These are phyloP conservation scores for Nannizziopsis arthrosporioides DNA, from an alignment of 2,329 filamentous ascomycete species.

Conservation along the genomic window DNA sequence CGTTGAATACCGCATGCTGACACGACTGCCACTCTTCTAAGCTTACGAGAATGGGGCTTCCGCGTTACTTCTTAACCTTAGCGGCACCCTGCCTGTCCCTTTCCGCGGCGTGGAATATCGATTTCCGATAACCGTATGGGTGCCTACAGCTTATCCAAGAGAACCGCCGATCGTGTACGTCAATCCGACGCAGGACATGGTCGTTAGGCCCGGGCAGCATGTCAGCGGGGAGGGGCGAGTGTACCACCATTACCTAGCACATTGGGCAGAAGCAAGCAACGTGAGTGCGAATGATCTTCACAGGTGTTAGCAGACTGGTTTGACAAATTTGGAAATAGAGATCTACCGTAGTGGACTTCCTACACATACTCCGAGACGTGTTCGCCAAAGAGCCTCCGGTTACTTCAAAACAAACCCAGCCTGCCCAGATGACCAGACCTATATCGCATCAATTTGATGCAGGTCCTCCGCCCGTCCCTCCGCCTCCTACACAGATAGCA, in stretches of 20 bases:
- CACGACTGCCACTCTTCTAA: slow-evolving; percentile 27
- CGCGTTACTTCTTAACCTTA: slow-evolving; percentile 72
- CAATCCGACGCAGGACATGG: slow-evolving; percentile 76
- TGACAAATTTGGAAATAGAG: slow-evolving; percentile 41
- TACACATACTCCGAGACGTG: slow-evolving; percentile 69
- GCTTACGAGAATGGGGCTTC: slow-evolving; percentile 82
- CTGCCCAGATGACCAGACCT: slow-evolving; percentile 25
- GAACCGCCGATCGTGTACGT: slow-evolving; percentile 83
- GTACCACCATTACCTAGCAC: slow-evolving; percentile 88
- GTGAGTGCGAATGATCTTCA: slow-evolving; percentile 44
- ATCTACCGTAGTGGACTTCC: slow-evolving; percentile 70
- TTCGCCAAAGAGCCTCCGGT: slow-evolving; percentile 94
- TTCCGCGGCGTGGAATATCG: slow-evolving; percentile 84
- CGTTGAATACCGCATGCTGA: not conserved
- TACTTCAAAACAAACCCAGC: slow-evolving; percentile 50
- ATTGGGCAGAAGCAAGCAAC: slow-evolving; percentile 84
- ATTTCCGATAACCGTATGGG: slow-evolving; percentile 86
- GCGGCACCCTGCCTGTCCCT: slow-evolving; percentile 77
- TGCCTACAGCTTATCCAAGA: slow-evolving; percentile 78
- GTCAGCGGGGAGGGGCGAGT: slow-evolving; percentile 85
- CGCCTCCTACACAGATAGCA: slow-evolving; percentile 54
- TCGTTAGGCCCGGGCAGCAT: slow-evolving; percentile 83
- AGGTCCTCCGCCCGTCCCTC: slow-evolving; percentile 57
- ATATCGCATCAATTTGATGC: slow-evolving; percentile 24
- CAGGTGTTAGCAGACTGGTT: not conserved